phyloP scores from a whole-genome alignment of 305 asterid genomes.

The Fraxinus albicans region DNA sequence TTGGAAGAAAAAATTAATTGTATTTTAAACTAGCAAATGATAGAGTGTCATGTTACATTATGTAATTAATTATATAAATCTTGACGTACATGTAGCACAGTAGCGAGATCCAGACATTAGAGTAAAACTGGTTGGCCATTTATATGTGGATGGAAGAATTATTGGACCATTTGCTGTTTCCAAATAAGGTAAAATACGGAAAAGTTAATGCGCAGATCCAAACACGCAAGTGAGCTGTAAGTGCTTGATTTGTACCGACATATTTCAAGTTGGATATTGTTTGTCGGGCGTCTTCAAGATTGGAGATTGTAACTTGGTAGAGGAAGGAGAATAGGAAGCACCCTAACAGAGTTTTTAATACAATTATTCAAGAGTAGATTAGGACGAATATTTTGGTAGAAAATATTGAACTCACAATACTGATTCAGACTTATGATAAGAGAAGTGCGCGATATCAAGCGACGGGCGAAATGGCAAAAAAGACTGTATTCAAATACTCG shows the following conservation, averaged over 20 bases:
- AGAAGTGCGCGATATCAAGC: neutral
- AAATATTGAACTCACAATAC: neutral
- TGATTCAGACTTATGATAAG: neutral
- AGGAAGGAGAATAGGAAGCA: conserved; percentile 21
- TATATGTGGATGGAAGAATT: too few relatives aligned
- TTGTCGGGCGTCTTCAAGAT: neutral
- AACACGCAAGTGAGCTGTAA: conserved; percentile 23
- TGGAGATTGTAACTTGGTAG: neutral
- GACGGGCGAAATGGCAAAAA: too few relatives aligned
- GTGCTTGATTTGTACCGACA: conserved; percentile 3
- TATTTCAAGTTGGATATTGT: neutral
- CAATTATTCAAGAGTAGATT: neutral
- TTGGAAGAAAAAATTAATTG: too few relatives aligned
- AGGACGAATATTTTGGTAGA: neutral
- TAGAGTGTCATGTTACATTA: too few relatives aligned
- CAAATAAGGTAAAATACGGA: conserved; percentile 1
- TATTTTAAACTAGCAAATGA: too few relatives aligned
- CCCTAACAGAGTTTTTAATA: neutral
- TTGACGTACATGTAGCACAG: too few relatives aligned
- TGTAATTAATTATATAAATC: too few relatives aligned
- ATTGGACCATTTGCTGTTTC: neutral
- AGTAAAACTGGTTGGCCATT: too few relatives aligned
- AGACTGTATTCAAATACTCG: too few relatives aligned
- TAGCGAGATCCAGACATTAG: neutral
- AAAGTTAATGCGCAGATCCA: neutral